A percentile compares a stretch with the other conserved stretches of the same genome.
Evolutionary conservation across 257 asterid species (phyloP).

Genomic region (Capsicum chinense): DNA sequence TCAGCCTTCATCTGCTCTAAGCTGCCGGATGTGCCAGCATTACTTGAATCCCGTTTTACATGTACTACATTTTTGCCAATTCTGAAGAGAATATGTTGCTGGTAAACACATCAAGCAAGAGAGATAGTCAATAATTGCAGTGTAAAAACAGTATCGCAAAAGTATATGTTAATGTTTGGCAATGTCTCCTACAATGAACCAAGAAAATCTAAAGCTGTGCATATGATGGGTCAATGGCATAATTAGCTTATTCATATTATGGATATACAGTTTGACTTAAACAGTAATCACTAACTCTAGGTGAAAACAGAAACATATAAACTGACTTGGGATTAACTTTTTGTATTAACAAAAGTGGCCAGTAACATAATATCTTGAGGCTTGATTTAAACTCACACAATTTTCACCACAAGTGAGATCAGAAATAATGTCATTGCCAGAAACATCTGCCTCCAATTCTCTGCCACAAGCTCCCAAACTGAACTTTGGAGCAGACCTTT

Average conservation of each 20-base stretch:
- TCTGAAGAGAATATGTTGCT: slow-evolving; percentile 62
- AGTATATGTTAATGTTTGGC: background rate
- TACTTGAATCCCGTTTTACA: slow-evolving; percentile 50
- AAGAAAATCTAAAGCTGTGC: background rate
- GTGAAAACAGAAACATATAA: background rate
- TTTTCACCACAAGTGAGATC: slow-evolving; percentile 46
- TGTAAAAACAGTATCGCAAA: background rate
- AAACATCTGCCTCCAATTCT: slow-evolving; percentile 39
- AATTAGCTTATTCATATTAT: background rate
- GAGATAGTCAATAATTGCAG: slow-evolving; percentile 23
- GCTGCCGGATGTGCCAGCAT: slow-evolving; percentile 51
- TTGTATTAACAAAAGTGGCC: background rate
- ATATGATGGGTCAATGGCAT: background rate
- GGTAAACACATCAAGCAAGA: slow-evolving; percentile 44
- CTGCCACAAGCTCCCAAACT: slow-evolving; percentile 43
- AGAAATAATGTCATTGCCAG: slow-evolving; percentile 41
- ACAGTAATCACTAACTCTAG: background rate
- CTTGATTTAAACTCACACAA: slow-evolving; percentile 57
- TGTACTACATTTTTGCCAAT: slow-evolving; percentile 59
- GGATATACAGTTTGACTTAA: background rate
- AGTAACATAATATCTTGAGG: background rate
- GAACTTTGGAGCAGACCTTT: slow-evolving; percentile 46
- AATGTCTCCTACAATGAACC: slow-evolving; percentile 1
- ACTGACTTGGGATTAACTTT: slow-evolving; percentile 19
- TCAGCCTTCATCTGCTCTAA: slow-evolving; percentile 76